Evolutionary conservation across 495 filamentous ascomycete genomes (phyloP), one percentile per base, ranked within the genome.

Genomic region (Oleoguttula mirabilis): DNA sequence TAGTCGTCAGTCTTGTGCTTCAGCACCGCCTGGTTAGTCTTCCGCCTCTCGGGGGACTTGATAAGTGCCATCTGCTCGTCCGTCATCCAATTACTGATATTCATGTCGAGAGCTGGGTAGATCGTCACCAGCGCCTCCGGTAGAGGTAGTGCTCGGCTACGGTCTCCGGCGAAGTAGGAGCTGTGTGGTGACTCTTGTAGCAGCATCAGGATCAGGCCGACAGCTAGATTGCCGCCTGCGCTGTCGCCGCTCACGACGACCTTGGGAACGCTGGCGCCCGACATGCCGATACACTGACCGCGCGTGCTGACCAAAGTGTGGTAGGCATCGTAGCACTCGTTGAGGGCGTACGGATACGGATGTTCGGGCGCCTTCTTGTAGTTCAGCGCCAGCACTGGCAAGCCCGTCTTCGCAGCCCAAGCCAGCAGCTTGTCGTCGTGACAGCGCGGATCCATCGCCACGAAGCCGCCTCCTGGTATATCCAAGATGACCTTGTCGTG

Each of bases 61-160:
- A 98, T 94, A 28, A 96, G 64, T 0, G 83, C 71, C 84, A 95
- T 90, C 57, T 96, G 88, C 58, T 96, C 90, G 52, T 98, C 92
- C 0, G 80, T 85, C 87, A 98, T 95, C 90, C 90, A 98, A 52
- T 85, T 95, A n/a, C 83, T 82, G 37, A 96, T 94, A 57, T 86
- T 94, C 77, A 96, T 80, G 54, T 94, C 92, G 42, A 98, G 66
- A 0, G 76, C 76, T 1, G 90, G 90, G 55, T 98, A 98, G 21
- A 92, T 77, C 28, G 95, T 67, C 1, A 96, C 68, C 10, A 95
- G 54, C 0, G 86, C 92, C 49, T 77, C 81, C 0, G 90, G 90
- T 3, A 75, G 57, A 2, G 90, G 85, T 2, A 98, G 68, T 28
- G 65, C 57, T 19, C 66, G 61, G 2, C 11, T 3, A 4, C 5